Base-by-base conservation (phyloP, 345 rosid genomes). In the Melaleuca quinquenervia region DNA sequence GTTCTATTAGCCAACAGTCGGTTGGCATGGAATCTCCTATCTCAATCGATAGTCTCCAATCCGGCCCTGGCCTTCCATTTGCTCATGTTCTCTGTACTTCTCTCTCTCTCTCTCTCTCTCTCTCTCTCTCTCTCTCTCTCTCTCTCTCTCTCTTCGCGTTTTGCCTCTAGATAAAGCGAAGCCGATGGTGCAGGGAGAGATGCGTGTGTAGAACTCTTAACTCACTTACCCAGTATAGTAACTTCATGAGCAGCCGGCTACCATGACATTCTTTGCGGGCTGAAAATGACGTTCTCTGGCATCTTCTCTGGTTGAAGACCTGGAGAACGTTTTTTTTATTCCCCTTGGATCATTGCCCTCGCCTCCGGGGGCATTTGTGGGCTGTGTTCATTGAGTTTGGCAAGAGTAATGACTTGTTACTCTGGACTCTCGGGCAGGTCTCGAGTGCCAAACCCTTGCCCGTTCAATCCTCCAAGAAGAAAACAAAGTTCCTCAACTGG, bases 391-490 rank as follows among this genome's bases (percentile, higher is more conserved):
- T 11, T 26, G 64, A 26, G 64, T 26, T 58, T 58, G 64, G 32
- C 11, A 4, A n/a, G 48, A 18, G 48, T 70, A 36, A 70, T 70
- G 24, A 36, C 78, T 70, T 70, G 26, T 0, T 18, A 18, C 48
- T 0, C 78, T 70, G 78, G 78, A 70, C 48, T 18, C 36, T 36
- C 13, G 48, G 78, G 48, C 78, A 70, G 78, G 9, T 70, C 2
- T 70, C 13, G 7, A 18, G 32, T 70, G 48, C 78, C 0, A 32
- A 70, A 36, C 48, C 78, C 78, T 70, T 36, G 48, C 27, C 54
- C 41, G 87, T 87, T 75, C 92, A 93, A 92, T 80, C 94, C 85
- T 91, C 92, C 6, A 89, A 93, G 87, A 96, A 96, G 94, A 97
- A 92, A 91, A 84, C 91, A 44, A 95, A 94, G 90, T 86, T 82